Evolutionary conservation across 2,329 filamentous ascomycete genomes (phyloP).

Genomic region (Hypoxylon sp.): DNA sequence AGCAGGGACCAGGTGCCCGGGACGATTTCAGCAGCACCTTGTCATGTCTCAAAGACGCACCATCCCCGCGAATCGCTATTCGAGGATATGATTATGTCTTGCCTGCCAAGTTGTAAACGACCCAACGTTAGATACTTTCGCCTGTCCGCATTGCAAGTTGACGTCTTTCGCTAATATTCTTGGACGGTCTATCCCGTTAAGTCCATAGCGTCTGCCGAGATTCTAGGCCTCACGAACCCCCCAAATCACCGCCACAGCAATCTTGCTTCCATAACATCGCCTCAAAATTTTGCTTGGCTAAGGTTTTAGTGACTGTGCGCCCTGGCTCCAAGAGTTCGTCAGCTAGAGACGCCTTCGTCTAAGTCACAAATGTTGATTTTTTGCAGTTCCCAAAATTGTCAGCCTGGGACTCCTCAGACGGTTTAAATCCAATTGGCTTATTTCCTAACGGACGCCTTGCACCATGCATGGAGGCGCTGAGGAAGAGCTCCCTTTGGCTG

Average conservation of each 20-base stretch:
- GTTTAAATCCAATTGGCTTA: slow-evolving; percentile 37
- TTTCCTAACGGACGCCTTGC: slow-evolving; percentile 19
- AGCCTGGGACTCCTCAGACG: slow-evolving; percentile 5
- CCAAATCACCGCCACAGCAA: slow-evolving; percentile 20
- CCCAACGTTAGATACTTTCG: slow-evolving; percentile 15
- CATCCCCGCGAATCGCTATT: slow-evolving; percentile 36
- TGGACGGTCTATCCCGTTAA: slow-evolving; percentile 9
- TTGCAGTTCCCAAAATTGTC: slow-evolving; percentile 9
- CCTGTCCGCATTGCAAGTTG: slow-evolving; percentile 7
- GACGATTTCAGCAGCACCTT: slow-evolving; percentile 35
- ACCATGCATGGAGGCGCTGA: slow-evolving; percentile 38
- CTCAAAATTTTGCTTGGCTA: slow-evolving; percentile 1
- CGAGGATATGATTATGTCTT: slow-evolving; percentile 17
- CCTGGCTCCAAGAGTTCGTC: slow-evolving; percentile 4
- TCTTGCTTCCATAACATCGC: slow-evolving; percentile 1
- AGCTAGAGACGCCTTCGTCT: slow-evolving; percentile 1
- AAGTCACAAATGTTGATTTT: slow-evolving; percentile 16
- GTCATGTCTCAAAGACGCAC: slow-evolving; percentile 38
- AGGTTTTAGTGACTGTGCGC: slow-evolving; percentile 1
- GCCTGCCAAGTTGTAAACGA: slow-evolving; percentile 15
- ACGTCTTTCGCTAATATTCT: slow-evolving; percentile 35
- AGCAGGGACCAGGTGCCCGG: slow-evolving; percentile 40
- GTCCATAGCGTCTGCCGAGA: slow-evolving; percentile 14
- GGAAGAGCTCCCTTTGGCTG: slow-evolving; percentile 30
- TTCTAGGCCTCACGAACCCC: slow-evolving; percentile 37